Evolutionary conservation across 345 rosid species (phyloP), one percentile per base, ranked within the genome.

Genomic region (Moricandia arvensis): DNA sequence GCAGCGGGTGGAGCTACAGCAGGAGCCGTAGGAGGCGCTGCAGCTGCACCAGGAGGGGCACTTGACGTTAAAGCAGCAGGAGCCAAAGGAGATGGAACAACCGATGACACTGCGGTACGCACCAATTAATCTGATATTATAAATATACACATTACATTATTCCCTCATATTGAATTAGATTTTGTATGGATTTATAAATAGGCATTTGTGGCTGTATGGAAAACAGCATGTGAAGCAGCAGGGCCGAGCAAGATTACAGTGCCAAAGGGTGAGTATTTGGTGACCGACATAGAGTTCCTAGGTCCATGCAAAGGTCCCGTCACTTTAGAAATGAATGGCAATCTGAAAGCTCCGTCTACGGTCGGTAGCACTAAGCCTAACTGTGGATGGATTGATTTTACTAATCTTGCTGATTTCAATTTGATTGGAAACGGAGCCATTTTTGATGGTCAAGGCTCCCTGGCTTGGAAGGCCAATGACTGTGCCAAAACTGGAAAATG

Each of bases 271-370:
- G 75, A 57, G 2, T 87, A 80, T 78, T 10, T 80, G 68, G 68
- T 82, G 54, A 69, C 76, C 2, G 5, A 4, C 0, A 3, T 83
- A 75, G 75, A 8, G 15, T 63, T 88, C 21, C 2, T 13, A 8
- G 88, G 90, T 18, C 88, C 91, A 3, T 88, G 91, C 83, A 83
- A 82, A 60, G 74, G 68, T 30, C 63, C 74, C 2, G 33, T 88
- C 34, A 74, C 66, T 61, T 0, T 85, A 3, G 75, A 73, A 62
- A 29, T 88, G 17, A 57, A 76, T 37, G 93, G 89, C 7, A 82
- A 59, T 17, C 30, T 88, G 27, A 76, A 71, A 59, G 89, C 89
- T 9, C 49, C 49, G 15, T 6, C 49, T 43, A 43, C 49, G 49
- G 49, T 43, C 49, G 49, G 0, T 43, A 6, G 3, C 45, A 3